phyloP scores from a whole-genome alignment of 768 basidiomycete species.

The Rickenella mellea region DNA sequence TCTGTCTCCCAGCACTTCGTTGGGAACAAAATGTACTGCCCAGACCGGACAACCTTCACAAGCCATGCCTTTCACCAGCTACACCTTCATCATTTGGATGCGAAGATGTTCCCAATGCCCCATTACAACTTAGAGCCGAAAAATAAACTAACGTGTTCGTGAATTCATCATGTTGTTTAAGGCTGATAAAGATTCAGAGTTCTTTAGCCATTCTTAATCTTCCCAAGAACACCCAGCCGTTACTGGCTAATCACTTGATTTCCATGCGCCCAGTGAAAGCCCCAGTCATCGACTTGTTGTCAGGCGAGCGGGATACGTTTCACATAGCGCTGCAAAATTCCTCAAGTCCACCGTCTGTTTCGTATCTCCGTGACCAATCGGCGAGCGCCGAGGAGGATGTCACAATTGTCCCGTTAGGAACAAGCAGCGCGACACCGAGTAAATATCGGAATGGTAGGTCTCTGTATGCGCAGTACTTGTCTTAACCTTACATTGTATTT shows the following conservation, averaged over 20 bases:
- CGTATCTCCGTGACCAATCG: constrained; percentile 24
- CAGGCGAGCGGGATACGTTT: constrained; percentile 20
- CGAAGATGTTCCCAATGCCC: constrained; percentile 63
- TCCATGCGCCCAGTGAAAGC: constrained; percentile 37
- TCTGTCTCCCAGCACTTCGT: constrained; percentile 54
- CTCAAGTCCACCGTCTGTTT: constrained; percentile 20
- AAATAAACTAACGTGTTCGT: constrained; percentile 27
- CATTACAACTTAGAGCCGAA: constrained; percentile 35
- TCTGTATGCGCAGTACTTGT: constrained; percentile 1
- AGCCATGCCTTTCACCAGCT: constrained; percentile 65
- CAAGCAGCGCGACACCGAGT: constrained; percentile 77
- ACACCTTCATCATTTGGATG: constrained; percentile 62
- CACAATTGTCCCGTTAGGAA: constrained; percentile 70
- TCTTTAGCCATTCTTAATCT: constrained; percentile 28
- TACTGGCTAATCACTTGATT: constrained; percentile 32
- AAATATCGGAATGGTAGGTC: constrained; percentile 78
- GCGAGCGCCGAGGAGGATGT: constrained; percentile 49
- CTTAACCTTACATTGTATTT: neutral
- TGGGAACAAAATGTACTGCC: constrained; percentile 48
- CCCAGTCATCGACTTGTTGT: constrained; percentile 25
- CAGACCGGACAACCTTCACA: constrained; percentile 66
- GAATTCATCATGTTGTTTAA: neutral
- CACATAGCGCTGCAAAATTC: constrained; percentile 15
- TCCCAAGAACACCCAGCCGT: constrained; percentile 32
- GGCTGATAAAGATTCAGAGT: neutral